These are phyloP conservation scores for Byssoonygena ceratinophila DNA, from an alignment of 2,329 filamentous ascomycete genomes.

Conservation along the genomic window DNA sequence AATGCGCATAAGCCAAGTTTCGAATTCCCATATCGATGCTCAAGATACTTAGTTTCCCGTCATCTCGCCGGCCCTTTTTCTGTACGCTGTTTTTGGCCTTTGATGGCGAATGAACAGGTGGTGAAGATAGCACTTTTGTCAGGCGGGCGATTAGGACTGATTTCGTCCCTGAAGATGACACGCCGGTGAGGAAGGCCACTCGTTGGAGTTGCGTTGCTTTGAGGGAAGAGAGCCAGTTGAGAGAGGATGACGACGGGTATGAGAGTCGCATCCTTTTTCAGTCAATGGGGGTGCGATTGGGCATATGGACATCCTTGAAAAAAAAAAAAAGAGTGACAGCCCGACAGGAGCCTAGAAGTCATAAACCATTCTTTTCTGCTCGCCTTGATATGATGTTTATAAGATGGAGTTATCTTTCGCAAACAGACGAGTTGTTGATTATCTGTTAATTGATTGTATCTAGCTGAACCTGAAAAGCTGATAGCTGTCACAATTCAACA, in stretches of 20 bases:
- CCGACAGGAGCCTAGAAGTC: no score
- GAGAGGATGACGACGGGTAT: not conserved
- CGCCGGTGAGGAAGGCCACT: slow-evolving; percentile 52
- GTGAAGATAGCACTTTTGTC: slow-evolving; percentile 15
- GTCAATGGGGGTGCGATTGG: not conserved
- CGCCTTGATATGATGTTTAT: no score
- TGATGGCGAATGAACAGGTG: not conserved
- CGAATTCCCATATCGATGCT: slow-evolving; percentile 79
- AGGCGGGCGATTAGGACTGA: slow-evolving; percentile 44
- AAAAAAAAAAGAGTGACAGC: no score
- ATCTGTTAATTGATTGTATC: no score
- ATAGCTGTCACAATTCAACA: no score
- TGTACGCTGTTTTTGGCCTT: slow-evolving; percentile 24
- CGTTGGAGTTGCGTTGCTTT: slow-evolving; percentile 47
- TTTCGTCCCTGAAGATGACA: slow-evolving; percentile 52
- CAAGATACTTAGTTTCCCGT: slow-evolving; percentile 44
- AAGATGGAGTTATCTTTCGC: no score
- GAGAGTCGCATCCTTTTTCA: slow-evolving; percentile 5
- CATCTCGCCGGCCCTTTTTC: slow-evolving; percentile 7
- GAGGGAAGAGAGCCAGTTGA: slow-evolving; percentile 32
- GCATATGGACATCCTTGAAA: no score
- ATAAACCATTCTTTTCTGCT: no score
- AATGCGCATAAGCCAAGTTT: slow-evolving; percentile 65
- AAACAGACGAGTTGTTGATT: no score
- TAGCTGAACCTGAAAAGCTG: no score